Evolutionary conservation across 257 asterid genomes (phyloP), one percentile per base, ranked within the genome.

Genomic region (Pogostemon cablin): DNA sequence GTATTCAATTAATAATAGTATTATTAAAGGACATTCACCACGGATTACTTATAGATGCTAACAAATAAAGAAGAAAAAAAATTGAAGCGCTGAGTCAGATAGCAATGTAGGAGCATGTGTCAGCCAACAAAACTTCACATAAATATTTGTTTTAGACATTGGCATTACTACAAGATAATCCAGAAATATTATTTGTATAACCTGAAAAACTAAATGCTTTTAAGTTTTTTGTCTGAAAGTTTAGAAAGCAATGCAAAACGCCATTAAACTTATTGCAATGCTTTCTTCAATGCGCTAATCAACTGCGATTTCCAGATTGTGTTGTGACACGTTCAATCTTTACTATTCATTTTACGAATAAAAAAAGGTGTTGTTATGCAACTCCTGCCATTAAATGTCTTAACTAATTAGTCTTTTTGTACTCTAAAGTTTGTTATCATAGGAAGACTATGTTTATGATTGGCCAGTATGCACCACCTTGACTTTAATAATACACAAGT

Each of bases 1-100:
- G 80, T 68, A 66, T 67, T 54, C 9, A 57, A 68, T 70, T 41
- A 67, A 69, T 15, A 46, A 17, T 58, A 49, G 46, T 69, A 62
- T 43, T 35, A 78, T 72, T 67, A 35, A 38, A 48, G 54, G 67
- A 66, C 63, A 41, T 52, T 37, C 71, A 67, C 61, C 5, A 70
- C 61, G 25, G 0, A 25, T 57, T 25, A 32, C 15, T 25, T 15
- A 53, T 65, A 3, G 41, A 43, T 53, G 20, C 10, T 48, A 6
- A 3, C 9, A 10, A 12, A 64, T 32, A 50, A 25, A 25, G 32
- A 20, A 1, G n/a, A 8, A 25, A 25, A 56, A 67, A 72, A 38
- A 49, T 35, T 66, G 41, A 4, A 57, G 49, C 35, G 70, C 15
- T 52, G 77, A 64, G 65, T 68, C 68, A 46, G 12, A 60, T 65